Conservation (phyloP, 768 basidiomycete genomes). For the Pholiota microspora region DNA sequence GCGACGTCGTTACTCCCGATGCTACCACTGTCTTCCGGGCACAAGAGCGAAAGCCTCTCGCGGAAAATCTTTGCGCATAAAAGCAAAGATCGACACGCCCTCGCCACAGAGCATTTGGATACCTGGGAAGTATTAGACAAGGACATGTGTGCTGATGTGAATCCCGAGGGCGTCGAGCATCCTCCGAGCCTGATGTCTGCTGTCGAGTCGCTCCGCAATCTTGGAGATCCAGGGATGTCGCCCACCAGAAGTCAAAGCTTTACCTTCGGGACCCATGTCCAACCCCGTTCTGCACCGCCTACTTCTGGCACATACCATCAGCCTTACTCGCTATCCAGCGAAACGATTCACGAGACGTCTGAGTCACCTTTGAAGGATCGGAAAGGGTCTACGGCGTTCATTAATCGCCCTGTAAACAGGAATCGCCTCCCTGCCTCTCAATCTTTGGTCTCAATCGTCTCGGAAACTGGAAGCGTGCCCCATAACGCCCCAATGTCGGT, state of each 20-base stretch:
- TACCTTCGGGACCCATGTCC: constrained; percentile 22
- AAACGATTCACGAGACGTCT: background rate
- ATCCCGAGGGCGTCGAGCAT: constrained; percentile 14
- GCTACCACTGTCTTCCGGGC: constrained; percentile 23
- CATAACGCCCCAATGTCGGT: constrained; percentile 1
- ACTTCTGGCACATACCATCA: background rate
- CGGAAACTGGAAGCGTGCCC: constrained; percentile 12
- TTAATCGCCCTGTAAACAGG: constrained; percentile 22
- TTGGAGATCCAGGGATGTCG: constrained; percentile 17
- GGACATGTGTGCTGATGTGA: constrained; percentile 14
- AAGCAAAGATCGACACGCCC: constrained; percentile 35
- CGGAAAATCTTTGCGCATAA: constrained; percentile 37
- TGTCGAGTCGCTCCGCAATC: constrained; percentile 19
- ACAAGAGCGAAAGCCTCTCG: constrained; percentile 31
- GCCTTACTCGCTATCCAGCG: background rate
- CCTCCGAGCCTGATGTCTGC: constrained; percentile 27
- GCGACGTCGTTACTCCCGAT: constrained; percentile 36
- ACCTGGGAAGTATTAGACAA: constrained; percentile 44
- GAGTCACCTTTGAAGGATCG: constrained; percentile 24
- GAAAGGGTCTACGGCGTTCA: constrained; percentile 24
- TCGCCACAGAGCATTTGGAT: constrained; percentile 32
- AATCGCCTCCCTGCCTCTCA: constrained; percentile 10
- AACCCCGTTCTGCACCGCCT: background rate
- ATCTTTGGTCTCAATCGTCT: background rate
- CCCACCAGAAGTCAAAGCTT: constrained; percentile 28